Evolutionary conservation across 257 asterid species (phyloP), one percentile per base, ranked within the genome.

Genomic region (Nicotiana obtusifolia): DNA sequence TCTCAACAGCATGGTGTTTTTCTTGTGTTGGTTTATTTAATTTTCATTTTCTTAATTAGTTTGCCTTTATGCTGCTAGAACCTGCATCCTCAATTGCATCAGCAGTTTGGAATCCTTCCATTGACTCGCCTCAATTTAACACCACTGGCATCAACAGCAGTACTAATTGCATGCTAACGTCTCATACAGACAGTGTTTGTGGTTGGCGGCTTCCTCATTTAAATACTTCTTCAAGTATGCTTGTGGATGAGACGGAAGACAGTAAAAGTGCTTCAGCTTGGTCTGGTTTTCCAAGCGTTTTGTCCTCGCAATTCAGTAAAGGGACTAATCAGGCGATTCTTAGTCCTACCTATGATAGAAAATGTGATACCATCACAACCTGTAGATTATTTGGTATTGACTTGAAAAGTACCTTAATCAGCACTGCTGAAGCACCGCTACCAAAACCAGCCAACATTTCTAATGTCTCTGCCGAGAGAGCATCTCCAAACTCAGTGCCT

Each of bases 341-440:
- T 83, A 82, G 81, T 66, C 83, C n/a, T 56, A 78, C 71, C 59
- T 93, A 85, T 60, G 87, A 78, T 68, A 89, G 84, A 86, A 91
- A 92, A 81, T 60, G 89, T 10, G 95, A 90, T 22, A 77, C 81
- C 73, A 79, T 82, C 80, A 83, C 87, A 37, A 82, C 93, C 16
- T 90, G 95, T 83, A 87, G 97, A 57, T 86, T 96, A 88, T 94
- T 96, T 80, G 99, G 99, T 84, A 81, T 96, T 80, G 95, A 96
- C 68, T 86, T 96, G 89, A 94, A 88, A 64, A 86, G 89, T 53
- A 87, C 97, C 80, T 88, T 92, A 13, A 20, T 82, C 10, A 71
- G 68, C 47, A 64, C 73, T 78, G 44, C 24, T 59, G 91, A 87
- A 62, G 87, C 81, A 76, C 85, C 81, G 6, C 69, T 86, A 49